These are phyloP conservation scores for Heliocybe sulcata DNA, from an alignment of 1,284 basidiomycete species.

Conservation along the genomic window DNA sequence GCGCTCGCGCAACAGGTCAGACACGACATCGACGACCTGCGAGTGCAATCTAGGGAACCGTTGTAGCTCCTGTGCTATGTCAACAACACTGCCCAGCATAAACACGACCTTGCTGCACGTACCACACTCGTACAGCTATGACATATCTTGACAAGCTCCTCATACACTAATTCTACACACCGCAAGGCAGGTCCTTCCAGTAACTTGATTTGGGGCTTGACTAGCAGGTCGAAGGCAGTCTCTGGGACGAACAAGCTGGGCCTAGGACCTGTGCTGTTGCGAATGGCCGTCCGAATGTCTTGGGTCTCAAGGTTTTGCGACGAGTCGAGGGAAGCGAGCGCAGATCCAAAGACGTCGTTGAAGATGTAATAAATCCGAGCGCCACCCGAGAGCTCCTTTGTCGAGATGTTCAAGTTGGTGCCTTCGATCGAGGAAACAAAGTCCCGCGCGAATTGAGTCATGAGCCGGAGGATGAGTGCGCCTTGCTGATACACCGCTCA, in stretches of 20 bases:
- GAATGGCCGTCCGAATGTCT: slow-evolving; percentile 97
- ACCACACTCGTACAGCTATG: slow-evolving; percentile 94
- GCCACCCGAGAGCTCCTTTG: slow-evolving; percentile 97
- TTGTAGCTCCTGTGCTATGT: slow-evolving; percentile 77
- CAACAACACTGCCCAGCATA: slow-evolving; percentile 1
- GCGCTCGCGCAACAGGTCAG: slow-evolving; percentile 90
- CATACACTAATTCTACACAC: slow-evolving; percentile 98
- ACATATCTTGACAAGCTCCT: slow-evolving; percentile 99
- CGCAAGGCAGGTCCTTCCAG: slow-evolving; percentile 90
- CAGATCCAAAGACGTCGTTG: slow-evolving; percentile 96
- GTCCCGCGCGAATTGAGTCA: slow-evolving; percentile 99
- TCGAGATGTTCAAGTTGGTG: slow-evolving; percentile 95
- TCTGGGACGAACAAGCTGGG: slow-evolving; percentile 97
- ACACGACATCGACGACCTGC: slow-evolving; percentile 95
- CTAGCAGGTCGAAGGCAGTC: slow-evolving; percentile 93
- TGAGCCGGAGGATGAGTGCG: slow-evolving; percentile 84
- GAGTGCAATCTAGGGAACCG: slow-evolving; percentile 93
- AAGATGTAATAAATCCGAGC: slow-evolving; percentile 99
- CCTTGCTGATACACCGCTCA: slow-evolving; percentile 49
- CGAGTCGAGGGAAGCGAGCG: slow-evolving; percentile 86
- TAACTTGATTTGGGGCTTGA: slow-evolving; percentile 98
- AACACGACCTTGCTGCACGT: slow-evolving; percentile 18
- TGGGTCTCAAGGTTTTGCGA: slow-evolving; percentile 88
- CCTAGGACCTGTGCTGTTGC: slow-evolving; percentile 95
- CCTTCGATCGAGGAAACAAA: slow-evolving; percentile 98